Percentiles rank a stretch among this genome's conserved stretches.
Evolutionary conservation across 805 yeast species (phyloP).

Genomic region (Monosporozyma solicola): DNA sequence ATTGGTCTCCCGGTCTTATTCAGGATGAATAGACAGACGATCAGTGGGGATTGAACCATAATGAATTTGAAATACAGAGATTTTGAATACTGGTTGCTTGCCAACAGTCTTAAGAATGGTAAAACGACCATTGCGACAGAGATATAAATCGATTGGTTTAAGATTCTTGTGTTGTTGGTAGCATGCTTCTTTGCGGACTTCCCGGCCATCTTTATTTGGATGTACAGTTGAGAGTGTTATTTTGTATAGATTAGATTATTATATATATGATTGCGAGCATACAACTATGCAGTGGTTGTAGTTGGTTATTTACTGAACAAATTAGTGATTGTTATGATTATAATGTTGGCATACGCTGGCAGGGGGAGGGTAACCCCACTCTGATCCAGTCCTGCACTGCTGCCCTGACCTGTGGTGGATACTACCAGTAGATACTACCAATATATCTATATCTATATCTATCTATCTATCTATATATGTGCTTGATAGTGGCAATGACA

Average conservation of each 20-base stretch:
- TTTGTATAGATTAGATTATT: not conserved
- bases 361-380: not conserved
- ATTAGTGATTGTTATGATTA: no score
- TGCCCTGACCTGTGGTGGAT: no score
- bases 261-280: no score
- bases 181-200: constrained; percentile 49
- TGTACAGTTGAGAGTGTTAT: not conserved
- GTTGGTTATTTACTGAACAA: no score
- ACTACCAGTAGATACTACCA: no score
- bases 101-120: constrained; percentile 32
- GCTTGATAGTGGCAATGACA: no score
- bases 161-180: constrained; percentile 13
- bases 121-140: constrained; percentile 25
- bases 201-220: constrained; percentile 41
- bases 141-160: constrained; percentile 18
- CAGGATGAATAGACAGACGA: constrained; percentile 34
- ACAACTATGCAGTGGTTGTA: no score
- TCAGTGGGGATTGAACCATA: constrained; percentile 26
- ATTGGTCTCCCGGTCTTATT: constrained; percentile 45
- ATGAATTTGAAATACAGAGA: constrained; percentile 11
- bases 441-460: no score
- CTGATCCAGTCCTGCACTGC: not conserved
- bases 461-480: no score
- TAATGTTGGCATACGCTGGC: not conserved
- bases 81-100: constrained; percentile 10